Evolutionary conservation across 2,329 filamentous ascomycete species (phyloP).

Genomic region (Aspergillus udagawae): DNA sequence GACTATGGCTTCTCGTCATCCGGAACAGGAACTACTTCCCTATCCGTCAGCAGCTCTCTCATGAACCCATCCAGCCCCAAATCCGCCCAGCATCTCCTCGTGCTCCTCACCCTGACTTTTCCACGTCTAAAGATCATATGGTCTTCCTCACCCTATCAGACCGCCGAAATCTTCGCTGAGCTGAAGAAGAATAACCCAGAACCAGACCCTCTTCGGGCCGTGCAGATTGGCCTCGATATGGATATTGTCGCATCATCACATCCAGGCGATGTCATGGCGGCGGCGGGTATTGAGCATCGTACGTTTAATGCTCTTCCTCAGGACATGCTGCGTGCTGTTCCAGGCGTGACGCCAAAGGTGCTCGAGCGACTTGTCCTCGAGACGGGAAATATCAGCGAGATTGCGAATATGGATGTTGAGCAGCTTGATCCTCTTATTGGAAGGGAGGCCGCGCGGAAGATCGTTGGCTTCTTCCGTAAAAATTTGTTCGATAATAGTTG

Average conservation of each 20-base stretch:
- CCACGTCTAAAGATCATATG: constrained; percentile 87
- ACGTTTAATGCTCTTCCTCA: constrained; percentile 80
- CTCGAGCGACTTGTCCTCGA: constrained; percentile 68
- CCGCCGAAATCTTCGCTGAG: constrained; percentile 92
- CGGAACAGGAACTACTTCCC: constrained; percentile 47
- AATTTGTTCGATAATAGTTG: constrained; percentile 50
- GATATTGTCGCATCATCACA: constrained; percentile 33
- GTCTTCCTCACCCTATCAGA: constrained; percentile 90
- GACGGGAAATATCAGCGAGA: constrained; percentile 70
- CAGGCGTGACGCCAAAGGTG: constrained; percentile 77
- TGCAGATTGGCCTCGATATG: constrained; percentile 71
- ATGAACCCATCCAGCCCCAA: constrained; percentile 61
- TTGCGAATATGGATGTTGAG: constrained; percentile 78
- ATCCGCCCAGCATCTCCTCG: constrained; percentile 87
- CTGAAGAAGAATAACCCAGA: constrained; percentile 87
- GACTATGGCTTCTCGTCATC: constrained; percentile 52
- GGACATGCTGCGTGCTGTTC: constrained; percentile 83
- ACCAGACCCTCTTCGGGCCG: constrained; percentile 83
- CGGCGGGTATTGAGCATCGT: constrained; percentile 53
- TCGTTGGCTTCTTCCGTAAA: constrained; percentile 74
- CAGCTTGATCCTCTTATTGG: constrained; percentile 74
- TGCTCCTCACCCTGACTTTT: constrained; percentile 87
- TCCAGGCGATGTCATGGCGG: constrained; percentile 52
- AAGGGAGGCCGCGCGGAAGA: constrained; percentile 68
- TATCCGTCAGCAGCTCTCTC: constrained; percentile 55